A percentile compares a stretch with the other conserved stretches of the same genome.
phyloP scores from a whole-genome alignment of 176 grass and related monocot species.

The Microstegium vimineum region DNA sequence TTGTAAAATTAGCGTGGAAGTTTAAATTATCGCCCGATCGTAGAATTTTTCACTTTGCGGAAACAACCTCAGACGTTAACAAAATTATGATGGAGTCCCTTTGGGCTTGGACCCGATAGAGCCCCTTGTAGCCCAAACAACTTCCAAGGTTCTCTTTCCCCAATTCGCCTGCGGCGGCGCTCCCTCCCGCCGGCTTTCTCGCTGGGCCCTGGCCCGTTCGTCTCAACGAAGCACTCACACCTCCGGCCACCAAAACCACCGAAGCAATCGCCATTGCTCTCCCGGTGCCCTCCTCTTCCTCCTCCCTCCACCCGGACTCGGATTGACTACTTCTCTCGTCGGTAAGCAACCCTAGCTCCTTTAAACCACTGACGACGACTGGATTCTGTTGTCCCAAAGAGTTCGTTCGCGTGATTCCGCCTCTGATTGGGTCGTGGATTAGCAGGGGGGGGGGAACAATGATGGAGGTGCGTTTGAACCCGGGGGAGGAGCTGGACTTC shows the following conservation, averaged over 20 bases:
- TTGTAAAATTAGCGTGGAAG: too few relatives aligned
- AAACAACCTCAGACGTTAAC: background rate
- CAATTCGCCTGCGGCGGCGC: slow-evolving; percentile 18
- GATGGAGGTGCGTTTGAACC: slow-evolving; percentile 37
- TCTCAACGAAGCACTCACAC: background rate
- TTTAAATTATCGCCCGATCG: too few relatives aligned
- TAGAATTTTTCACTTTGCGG: background rate
- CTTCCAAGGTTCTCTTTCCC: background rate
- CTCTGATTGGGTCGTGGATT: background rate
- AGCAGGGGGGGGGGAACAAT: background rate
- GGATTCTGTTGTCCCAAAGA: background rate
- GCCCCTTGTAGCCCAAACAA: background rate
- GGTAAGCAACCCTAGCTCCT: slow-evolving; percentile 39
- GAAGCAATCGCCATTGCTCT: background rate
- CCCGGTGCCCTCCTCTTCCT: too few relatives aligned
- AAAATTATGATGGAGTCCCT: background rate
- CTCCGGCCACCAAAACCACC: background rate
- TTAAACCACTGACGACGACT: background rate
- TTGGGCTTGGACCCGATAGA: too few relatives aligned
- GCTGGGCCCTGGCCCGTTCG: background rate
- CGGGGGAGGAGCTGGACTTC: slow-evolving; percentile 33
- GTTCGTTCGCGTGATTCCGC: background rate
- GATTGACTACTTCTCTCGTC: background rate
- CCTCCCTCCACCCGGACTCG: background rate
- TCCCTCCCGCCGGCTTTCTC: too few relatives aligned